These are phyloP conservation scores for Psilocybe mexicana DNA, from an alignment of 1,284 basidiomycete species.

Conservation along the genomic window DNA sequence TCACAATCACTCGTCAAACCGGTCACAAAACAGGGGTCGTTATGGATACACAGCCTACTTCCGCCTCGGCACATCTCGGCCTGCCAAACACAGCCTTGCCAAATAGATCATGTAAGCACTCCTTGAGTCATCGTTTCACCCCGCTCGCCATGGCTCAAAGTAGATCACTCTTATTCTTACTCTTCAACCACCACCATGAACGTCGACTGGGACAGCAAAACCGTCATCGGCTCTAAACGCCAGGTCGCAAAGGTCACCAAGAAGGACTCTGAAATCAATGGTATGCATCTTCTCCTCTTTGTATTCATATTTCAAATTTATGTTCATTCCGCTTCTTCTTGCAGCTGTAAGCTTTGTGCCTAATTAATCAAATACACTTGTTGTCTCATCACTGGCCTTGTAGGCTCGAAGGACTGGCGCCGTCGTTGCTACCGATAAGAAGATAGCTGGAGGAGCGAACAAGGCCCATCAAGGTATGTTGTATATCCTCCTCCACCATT, in stretches of 20 bases:
- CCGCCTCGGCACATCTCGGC: neutral
- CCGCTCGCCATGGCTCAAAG: constrained; percentile 12
- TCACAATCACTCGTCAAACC: neutral
- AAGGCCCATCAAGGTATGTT: constrained; percentile 69
- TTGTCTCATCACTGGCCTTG: neutral
- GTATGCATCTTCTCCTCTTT: constrained; percentile 51
- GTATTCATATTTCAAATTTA: constrained; percentile 4
- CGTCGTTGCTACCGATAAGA: constrained; percentile 80
- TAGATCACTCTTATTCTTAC: constrained; percentile 16
- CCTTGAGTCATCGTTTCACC: constrained; percentile 7
- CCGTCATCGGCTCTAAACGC: constrained; percentile 77
- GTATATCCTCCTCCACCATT: neutral
- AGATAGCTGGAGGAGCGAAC: constrained; percentile 63
- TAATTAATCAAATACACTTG: no score
- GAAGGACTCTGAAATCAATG: constrained; percentile 71
- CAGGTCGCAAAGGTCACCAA: constrained; percentile 70
- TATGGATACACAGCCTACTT: constrained; percentile 11
- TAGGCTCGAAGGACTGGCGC: constrained; percentile 73
- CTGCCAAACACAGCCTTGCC: neutral
- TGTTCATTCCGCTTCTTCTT: constrained; percentile 8
- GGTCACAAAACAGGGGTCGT: constrained; percentile 6
- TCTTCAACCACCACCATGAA: constrained; percentile 41
- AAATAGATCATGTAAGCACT: constrained; percentile 4
- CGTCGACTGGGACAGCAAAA: constrained; percentile 73
- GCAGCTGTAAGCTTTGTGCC: constrained; percentile 45